These are phyloP conservation scores for Benincasa hispida DNA, from an alignment of 306 rosid genomes.

Conservation along the genomic window DNA sequence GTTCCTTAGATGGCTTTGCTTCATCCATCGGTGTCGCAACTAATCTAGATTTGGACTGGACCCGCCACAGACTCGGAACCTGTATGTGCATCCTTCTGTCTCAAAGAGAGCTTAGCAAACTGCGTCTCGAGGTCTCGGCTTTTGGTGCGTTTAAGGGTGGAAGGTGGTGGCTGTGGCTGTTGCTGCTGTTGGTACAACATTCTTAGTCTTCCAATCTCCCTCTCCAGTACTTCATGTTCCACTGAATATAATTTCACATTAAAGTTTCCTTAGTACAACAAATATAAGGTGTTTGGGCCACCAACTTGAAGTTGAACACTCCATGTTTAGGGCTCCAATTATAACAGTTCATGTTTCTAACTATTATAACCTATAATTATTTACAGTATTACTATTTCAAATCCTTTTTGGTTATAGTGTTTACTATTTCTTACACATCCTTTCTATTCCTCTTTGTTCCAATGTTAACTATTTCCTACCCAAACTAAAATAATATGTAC, in stretches of 20 bases:
- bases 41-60: slow-evolving; percentile 49
- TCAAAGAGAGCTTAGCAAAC: slow-evolving; percentile 71
- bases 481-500: no score
- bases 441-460: no score
- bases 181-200: slow-evolving; percentile 20
- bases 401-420: no score
- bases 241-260: slow-evolving; percentile 12
- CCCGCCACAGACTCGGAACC: slow-evolving; percentile 63
- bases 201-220: slow-evolving; percentile 28
- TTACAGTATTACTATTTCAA: no score
- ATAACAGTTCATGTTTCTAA: no score
- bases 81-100: slow-evolving; percentile 65
- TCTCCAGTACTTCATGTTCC: slow-evolving; percentile 49
- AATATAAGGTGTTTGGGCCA: no score
- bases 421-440: no score
- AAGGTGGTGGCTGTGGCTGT: slow-evolving; percentile 28
- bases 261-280: neutral
- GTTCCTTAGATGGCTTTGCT: slow-evolving; percentile 25
- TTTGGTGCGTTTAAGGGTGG: slow-evolving; percentile 64
- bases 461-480: no score
- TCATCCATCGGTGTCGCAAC: slow-evolving; percentile 1
- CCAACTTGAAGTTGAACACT: no score
- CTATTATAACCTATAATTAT: no score
- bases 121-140: slow-evolving; percentile 95
- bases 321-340: no score